Conservation (phyloP, 495 filamentous ascomycete species). For the Neurospora sp. region DNA sequence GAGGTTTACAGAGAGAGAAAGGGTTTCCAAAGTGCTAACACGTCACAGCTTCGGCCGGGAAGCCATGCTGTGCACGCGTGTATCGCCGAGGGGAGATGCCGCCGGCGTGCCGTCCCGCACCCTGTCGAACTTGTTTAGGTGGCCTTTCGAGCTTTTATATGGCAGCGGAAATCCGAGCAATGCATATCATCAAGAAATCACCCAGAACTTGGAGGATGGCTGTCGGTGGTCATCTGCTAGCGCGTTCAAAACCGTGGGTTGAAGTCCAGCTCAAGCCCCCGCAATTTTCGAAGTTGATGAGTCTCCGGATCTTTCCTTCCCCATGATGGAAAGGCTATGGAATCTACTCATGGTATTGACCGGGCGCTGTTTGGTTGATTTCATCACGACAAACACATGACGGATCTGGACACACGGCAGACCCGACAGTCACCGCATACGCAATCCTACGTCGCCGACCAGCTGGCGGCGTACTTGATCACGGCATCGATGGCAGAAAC, state of each 20-base stretch:
- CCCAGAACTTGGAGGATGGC: neutral
- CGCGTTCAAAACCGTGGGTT: too few species aligned
- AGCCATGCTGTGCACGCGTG: neutral
- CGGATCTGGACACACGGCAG: neutral
- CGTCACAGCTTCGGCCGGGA: neutral
- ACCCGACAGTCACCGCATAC: neutral
- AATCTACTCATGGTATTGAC: neutral
- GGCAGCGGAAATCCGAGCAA: neutral
- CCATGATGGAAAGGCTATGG: neutral
- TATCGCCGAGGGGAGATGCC: neutral
- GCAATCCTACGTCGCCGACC: neutral
- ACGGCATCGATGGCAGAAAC: neutral
- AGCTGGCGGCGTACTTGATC: neutral
- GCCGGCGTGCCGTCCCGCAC: neutral
- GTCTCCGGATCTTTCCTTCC: neutral
- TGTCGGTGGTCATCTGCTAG: neutral
- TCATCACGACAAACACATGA: neutral
- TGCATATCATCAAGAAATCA: neutral
- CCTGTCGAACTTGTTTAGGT: neutral
- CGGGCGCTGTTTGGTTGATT: neutral
- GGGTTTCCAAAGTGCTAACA: neutral
- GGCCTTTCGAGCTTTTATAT: neutral
- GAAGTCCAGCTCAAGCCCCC: neutral
- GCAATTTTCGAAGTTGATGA: neutral
- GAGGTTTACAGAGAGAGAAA: neutral